These are phyloP conservation scores for Cucumis variabilis DNA, from an alignment of 331 rosid genomes.

Conservation along the genomic window DNA sequence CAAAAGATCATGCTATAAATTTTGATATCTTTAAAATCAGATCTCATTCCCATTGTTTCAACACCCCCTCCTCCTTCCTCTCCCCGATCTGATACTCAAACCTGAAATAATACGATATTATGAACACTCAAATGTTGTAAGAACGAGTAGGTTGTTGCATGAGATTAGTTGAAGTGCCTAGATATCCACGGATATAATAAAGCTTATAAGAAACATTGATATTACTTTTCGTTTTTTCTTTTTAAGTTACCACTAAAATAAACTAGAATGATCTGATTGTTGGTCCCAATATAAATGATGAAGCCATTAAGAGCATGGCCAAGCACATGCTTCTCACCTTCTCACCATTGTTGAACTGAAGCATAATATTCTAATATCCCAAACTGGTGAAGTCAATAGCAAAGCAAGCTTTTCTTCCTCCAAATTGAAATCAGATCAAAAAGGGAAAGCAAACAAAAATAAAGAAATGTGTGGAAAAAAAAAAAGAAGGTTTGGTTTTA, in stretches of 20 bases:
- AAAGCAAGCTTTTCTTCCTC: conserved; percentile 2
- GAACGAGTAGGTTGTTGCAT: too few relatives aligned
- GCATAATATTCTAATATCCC: not conserved
- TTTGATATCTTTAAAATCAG: not conserved
- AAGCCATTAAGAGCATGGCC: not conserved
- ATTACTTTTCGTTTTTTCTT: not conserved
- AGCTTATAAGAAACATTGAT: too few relatives aligned
- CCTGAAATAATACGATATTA: not conserved
- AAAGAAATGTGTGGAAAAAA: not conserved
- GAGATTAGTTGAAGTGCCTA: too few relatives aligned
- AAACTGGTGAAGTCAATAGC: conserved; percentile 1
- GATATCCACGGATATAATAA: too few relatives aligned
- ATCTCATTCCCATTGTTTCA: not conserved
- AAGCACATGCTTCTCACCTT: conserved; percentile 26
- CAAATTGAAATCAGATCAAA: conserved; percentile 13
- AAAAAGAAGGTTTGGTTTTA: not conserved
- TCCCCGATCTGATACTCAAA: not conserved
- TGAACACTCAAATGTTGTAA: too few relatives aligned
- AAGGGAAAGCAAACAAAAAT: not conserved
- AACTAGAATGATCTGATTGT: conserved; percentile 3
- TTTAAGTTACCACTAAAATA: not conserved
- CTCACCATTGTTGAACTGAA: conserved; percentile 24
- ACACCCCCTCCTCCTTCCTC: not conserved
- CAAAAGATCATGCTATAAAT: not conserved
- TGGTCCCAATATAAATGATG: conserved; percentile 29